Evolutionary conservation across 306 rosid genomes (phyloP).

Genomic region (Glycine latifolia): DNA sequence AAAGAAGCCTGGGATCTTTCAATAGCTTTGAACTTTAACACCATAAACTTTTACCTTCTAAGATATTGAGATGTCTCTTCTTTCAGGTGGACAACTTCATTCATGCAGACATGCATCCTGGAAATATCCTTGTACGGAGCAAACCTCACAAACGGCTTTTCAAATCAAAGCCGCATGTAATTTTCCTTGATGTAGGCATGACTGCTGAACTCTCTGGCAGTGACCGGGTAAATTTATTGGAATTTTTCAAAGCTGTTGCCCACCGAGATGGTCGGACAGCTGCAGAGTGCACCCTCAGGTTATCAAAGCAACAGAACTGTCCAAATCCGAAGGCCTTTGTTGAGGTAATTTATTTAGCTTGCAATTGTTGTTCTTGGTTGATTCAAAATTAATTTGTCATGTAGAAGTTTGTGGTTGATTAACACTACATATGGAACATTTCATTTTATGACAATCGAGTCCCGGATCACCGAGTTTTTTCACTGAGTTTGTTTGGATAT

Average conservation of each 20-base stretch:
- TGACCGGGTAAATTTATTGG: constrained; percentile 76
- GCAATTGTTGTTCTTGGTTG: too few species aligned
- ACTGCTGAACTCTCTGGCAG: constrained; percentile 86
- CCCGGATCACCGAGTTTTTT: too few species aligned
- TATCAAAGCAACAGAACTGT: constrained; percentile 85
- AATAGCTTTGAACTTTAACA: constrained; percentile 19
- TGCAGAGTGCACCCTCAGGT: constrained; percentile 78
- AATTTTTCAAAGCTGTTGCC: constrained; percentile 89
- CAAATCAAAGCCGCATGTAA: constrained; percentile 86
- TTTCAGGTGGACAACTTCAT: constrained; percentile 94
- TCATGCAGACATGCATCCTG: constrained; percentile 96
- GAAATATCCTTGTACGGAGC: constrained; percentile 87
- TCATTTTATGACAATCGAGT: too few species aligned
- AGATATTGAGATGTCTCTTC: constrained; percentile 31
- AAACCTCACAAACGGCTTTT: constrained; percentile 66
- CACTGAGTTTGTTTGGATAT: too few species aligned
- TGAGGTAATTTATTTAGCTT: constrained; percentile 58
- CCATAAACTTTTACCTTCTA: constrained; percentile 35
- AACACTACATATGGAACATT: too few species aligned
- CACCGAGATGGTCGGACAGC: constrained; percentile 85
- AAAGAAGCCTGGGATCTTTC: background rate
- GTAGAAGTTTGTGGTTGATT: too few species aligned
- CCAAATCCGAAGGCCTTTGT: constrained; percentile 83
- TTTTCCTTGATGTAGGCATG: constrained; percentile 96
- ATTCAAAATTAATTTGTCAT: too few species aligned